Conservation (phyloP, 2,329 filamentous ascomycete species). For the Ophidiomyces ophidiicola region DNA sequence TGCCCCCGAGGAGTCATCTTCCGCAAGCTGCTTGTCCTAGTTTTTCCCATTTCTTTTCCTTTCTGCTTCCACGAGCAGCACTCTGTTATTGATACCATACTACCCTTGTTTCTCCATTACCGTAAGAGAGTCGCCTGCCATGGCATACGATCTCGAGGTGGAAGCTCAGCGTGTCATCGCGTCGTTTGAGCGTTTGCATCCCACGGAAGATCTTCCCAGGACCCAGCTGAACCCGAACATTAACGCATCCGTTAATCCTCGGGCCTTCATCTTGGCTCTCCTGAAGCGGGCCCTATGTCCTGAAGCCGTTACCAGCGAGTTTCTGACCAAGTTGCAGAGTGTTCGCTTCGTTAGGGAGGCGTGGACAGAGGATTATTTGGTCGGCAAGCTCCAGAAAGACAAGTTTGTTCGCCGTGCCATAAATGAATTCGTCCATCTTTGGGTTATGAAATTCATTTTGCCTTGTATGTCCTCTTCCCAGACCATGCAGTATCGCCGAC, state of each 20-base stretch:
- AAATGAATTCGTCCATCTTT: slow-evolving; percentile 1
- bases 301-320: slow-evolving; percentile 3
- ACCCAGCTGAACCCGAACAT: slow-evolving; percentile 16
- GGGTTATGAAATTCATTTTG: slow-evolving; percentile 9
- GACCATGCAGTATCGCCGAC: no score
- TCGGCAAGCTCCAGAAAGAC: neutral
- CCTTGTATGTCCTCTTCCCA: slow-evolving; percentile 6
- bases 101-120: neutral
- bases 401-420: neutral
- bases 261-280: slow-evolving; percentile 2
- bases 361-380: neutral
- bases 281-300: slow-evolving; percentile 5
- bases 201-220: neutral
- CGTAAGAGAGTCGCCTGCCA: neutral
- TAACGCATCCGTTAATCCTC: neutral
- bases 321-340: neutral
- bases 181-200: neutral
- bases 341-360: neutral
- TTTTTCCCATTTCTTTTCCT: neutral
- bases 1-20: neutral
- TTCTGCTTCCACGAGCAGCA: neutral
- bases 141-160: slow-evolving; percentile 10
- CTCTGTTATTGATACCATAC: neutral
- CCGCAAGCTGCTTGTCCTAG: neutral
- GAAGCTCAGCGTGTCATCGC: neutral